phyloP scores from a whole-genome alignment of 179 eudicot genomes.

The Drosera spatulata region DNA sequence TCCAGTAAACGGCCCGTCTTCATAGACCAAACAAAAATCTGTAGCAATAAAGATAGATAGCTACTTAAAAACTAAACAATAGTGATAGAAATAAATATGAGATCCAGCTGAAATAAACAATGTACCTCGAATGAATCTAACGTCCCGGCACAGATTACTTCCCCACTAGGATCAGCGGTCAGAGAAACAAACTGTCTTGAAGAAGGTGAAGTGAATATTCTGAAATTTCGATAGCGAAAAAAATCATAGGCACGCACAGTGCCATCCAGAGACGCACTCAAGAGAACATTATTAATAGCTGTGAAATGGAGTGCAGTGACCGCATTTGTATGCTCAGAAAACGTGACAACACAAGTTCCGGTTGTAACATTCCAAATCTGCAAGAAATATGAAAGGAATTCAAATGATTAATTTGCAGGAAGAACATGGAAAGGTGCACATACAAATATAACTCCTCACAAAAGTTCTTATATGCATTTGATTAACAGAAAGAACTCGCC shows the following conservation, averaged over 20 bases:
- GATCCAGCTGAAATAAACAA: not conserved
- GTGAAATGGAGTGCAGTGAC: constrained; percentile 90
- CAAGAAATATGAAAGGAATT: constrained; percentile 3
- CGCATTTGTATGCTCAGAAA: constrained; percentile 94
- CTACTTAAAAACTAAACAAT: constrained; percentile 6
- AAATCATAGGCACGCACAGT: constrained; percentile 98
- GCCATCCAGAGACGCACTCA: constrained; percentile 97
- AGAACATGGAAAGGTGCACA: too few relatives aligned
- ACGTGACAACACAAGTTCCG: constrained; percentile 89
- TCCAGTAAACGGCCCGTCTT: constrained; percentile 96
- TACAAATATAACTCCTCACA: too few relatives aligned
- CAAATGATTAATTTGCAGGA: too few relatives aligned
- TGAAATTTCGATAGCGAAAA: constrained; percentile 82
- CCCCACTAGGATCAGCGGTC: constrained; percentile 93
- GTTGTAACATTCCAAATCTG: constrained; percentile 98
- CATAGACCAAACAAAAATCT: constrained; percentile 99
- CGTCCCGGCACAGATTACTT: constrained; percentile 98
- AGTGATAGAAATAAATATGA: not conserved
- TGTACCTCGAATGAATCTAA: constrained; percentile 93
- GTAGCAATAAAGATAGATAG: constrained; percentile 5
- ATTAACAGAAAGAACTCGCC: too few relatives aligned
- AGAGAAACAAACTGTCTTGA: constrained; percentile 91
- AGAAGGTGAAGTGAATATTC: constrained; percentile 89
- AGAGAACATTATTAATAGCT: constrained; percentile 68
- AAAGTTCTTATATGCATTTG: too few relatives aligned